Percentiles rank a stretch among this genome's conserved stretches.
Evolutionary conservation across 345 rosid genomes (phyloP).

Genomic region (Ailanthus altissimus): DNA sequence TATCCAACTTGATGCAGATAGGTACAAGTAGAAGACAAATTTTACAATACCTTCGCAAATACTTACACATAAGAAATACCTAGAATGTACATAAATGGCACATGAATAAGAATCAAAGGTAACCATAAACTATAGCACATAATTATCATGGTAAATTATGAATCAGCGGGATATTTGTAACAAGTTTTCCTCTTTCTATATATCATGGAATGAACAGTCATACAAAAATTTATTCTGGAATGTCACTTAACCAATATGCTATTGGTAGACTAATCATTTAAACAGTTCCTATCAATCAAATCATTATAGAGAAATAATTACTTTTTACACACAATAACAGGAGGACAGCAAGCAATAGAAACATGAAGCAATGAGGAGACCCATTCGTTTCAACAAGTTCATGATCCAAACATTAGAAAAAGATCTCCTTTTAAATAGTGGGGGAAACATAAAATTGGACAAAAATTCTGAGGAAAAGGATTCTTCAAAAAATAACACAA

Average conservation of each 20-base stretch:
- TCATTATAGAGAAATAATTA: not conserved
- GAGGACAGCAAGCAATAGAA: not conserved
- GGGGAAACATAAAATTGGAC: not conserved
- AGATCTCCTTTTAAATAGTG: not conserved
- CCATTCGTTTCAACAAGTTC: not conserved
- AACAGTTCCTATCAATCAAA: not conserved
- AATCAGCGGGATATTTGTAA: not conserved
- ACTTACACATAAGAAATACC: slow-evolving; percentile 21
- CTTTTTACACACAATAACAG: not conserved
- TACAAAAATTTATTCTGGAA: not conserved
- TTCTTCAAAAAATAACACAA: not conserved
- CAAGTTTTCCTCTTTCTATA: not conserved
- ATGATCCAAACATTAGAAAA: not conserved
- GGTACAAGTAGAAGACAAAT: slow-evolving; percentile 22
- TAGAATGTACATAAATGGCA: slow-evolving; percentile 13
- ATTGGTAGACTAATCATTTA: not conserved
- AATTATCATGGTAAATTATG: slow-evolving; percentile 20
- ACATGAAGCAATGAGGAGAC: not conserved
- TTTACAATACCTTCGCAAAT: slow-evolving; percentile 24
- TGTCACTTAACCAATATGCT: not conserved
- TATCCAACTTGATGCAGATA: slow-evolving; percentile 12
- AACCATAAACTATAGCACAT: not conserved
- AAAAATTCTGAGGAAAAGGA: not conserved
- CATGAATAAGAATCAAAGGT: slow-evolving; percentile 13
- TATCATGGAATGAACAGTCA: not conserved